These are phyloP conservation scores for Hypericum perforatum DNA, from an alignment of 345 rosid species.

Conservation along the genomic window DNA sequence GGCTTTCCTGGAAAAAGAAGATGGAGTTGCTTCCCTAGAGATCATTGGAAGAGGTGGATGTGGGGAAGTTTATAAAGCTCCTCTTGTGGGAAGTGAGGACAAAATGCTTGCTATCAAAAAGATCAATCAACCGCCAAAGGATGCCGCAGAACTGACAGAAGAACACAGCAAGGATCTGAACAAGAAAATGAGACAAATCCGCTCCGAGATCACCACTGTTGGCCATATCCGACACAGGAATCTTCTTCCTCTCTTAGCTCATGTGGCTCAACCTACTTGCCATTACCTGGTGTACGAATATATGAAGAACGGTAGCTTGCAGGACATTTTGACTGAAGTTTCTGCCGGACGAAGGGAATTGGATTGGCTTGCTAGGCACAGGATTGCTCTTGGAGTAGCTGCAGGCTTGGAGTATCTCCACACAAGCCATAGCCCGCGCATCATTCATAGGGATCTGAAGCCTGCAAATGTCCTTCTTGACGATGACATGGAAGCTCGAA, in stretches of 20 bases:
- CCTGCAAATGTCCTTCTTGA: constrained; percentile 85
- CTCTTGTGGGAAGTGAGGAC: constrained; percentile 57
- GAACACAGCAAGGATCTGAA: constrained; percentile 53
- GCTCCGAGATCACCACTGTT: constrained; percentile 68
- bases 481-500: constrained; percentile 86
- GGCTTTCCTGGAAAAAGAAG: constrained; percentile 79
- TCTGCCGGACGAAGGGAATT: constrained; percentile 38
- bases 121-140: constrained; percentile 60
- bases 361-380: constrained; percentile 64
- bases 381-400: constrained; percentile 66
- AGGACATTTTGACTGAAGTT: constrained; percentile 40
- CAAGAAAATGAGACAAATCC: constrained; percentile 78
- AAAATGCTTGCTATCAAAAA: constrained; percentile 73
- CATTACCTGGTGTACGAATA: constrained; percentile 71
- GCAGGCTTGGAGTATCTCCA: constrained; percentile 89
- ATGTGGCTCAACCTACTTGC: constrained; percentile 59
- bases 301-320: constrained; percentile 94
- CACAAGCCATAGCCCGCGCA: constrained; percentile 44
- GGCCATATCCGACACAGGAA: constrained; percentile 80
- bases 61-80: constrained; percentile 80
- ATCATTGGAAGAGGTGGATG: constrained; percentile 83
- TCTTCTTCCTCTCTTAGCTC: constrained; percentile 73
- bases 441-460: constrained; percentile 84
- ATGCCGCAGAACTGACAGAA: constrained; percentile 50
- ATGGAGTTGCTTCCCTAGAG: constrained; percentile 34